Evolutionary conservation across 2,329 filamentous ascomycete genomes (phyloP).

Genomic region (Venturiaceae sp.): DNA sequence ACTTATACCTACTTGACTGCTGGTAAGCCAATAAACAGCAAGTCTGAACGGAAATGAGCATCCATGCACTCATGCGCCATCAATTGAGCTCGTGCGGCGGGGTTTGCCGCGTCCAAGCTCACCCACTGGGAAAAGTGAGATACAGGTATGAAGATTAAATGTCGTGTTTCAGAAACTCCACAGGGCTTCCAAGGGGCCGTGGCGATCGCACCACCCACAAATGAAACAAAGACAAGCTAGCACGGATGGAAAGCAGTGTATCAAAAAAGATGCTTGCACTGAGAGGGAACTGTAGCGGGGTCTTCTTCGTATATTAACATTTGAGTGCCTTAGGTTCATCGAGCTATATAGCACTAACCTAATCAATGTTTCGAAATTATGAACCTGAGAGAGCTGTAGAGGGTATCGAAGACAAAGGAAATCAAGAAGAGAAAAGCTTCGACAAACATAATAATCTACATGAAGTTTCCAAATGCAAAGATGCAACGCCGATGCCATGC

Average conservation of each 20-base stretch:
- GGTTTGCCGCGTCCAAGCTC: background rate
- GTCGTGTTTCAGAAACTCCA: background rate
- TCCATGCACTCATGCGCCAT: background rate
- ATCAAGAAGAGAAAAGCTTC: background rate
- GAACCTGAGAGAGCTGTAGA: background rate
- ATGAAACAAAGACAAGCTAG: background rate
- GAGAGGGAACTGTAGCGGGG: background rate
- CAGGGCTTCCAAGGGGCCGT: background rate
- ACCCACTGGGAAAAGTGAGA: too few species aligned
- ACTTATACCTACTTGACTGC: background rate
- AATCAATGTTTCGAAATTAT: background rate
- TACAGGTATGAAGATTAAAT: too few species aligned
- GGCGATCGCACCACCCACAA: background rate
- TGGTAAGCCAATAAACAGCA: background rate
- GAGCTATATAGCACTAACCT: background rate
- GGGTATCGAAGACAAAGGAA: background rate
- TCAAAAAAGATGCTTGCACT: background rate
- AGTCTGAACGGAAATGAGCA: background rate
- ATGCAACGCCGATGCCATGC: background rate
- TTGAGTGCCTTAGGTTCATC: background rate
- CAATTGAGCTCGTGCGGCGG: background rate
- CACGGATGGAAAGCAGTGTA: background rate
- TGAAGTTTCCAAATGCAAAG: background rate
- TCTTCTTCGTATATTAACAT: background rate
- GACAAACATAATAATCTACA: background rate